A percentile compares a stretch with the other conserved stretches of the same genome.
These are phyloP conservation scores for Salix udensis DNA, from an alignment of 345 rosid species.

Conservation along the genomic window DNA sequence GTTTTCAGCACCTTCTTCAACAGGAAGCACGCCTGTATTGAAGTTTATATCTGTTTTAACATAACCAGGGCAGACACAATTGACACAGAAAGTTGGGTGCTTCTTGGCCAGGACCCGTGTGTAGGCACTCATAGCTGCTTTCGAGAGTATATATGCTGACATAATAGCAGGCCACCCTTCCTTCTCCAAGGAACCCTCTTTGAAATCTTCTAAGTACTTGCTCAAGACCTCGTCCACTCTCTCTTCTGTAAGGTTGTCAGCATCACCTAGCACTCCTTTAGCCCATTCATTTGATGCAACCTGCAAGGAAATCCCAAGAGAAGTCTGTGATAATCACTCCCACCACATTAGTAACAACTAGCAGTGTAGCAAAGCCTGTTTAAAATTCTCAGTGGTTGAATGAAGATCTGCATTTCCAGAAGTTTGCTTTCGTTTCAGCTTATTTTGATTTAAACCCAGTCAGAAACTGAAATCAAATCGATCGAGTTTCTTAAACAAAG, in stretches of 20 bases:
- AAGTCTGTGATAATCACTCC: too few species aligned
- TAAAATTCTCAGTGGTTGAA: too few species aligned
- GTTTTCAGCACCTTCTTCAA: slow-evolving; percentile 21
- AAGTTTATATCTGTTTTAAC: slow-evolving; percentile 28
- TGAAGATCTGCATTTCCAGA: too few species aligned
- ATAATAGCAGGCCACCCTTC: slow-evolving; percentile 23
- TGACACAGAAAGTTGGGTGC: slow-evolving; percentile 17
- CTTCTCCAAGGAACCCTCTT: slow-evolving; percentile 19
- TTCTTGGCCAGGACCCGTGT: slow-evolving; percentile 26
- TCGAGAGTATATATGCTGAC: slow-evolving; percentile 25
- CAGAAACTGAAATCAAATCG: too few species aligned
- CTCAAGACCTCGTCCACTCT: slow-evolving; percentile 27
- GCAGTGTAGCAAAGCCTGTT: too few species aligned
- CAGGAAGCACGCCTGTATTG: not conserved
- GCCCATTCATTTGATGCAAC: slow-evolving; percentile 26
- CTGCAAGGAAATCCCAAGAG: slow-evolving; percentile 1
- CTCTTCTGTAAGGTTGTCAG: slow-evolving; percentile 29
- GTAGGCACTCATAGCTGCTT: slow-evolving; percentile 31
- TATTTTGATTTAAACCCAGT: too few species aligned
- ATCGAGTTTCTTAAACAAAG: too few species aligned
- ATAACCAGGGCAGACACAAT: slow-evolving; percentile 31
- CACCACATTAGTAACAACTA: too few species aligned
- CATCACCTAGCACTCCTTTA: slow-evolving; percentile 17
- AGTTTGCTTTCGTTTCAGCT: too few species aligned
- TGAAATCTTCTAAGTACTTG: slow-evolving; percentile 22